Evolutionary conservation across 1,284 basidiomycete genomes (phyloP), one percentile per base, ranked within the genome.

Genomic region (Ceratobasidium sp.): DNA sequence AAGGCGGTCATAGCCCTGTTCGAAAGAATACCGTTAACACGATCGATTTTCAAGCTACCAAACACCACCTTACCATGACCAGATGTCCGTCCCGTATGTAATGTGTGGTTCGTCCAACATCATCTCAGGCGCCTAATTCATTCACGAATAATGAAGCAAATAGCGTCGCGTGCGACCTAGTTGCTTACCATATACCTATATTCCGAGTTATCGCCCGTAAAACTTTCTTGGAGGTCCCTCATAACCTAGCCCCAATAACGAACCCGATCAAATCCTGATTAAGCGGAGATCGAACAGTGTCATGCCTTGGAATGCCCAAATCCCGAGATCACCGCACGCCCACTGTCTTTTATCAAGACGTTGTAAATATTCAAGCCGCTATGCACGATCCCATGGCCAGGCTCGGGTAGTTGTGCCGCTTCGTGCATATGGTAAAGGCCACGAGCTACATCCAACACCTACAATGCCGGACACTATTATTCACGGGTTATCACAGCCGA

Each of bases 301-400:
- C 42, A 11, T 25, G 63, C 70, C 70, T 72, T 72, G 3, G 70
- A 36, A 44, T 72, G 70, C 7, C 70, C 70, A 25, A 72, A 72
- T 6, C 70, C 70, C 23, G 70, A 72, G 14, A 72, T 72, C 3
- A 72, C 70, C 1, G 60, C 60, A 6, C 60, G 58, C 8, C 70
- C 70, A 14, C 70, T 72, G 30, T 72, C 70, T n/a, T 72, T 72
- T 21, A 72, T 61, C 5, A 72, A 48, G 6, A 72, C 38, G 33
- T 72, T 62, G 59, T 28, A 63, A 9, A 62, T 61, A 21, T 72
- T 72, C 1, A 72, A 33, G 5, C 60, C 59, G 14, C 59, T 54
- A 46, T 72, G 70, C 6, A 72, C 70, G 3, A 72, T 21, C 11
- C 70, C 70, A 21, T 54, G 30, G 7, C 67, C 44, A 6, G 38